Evolutionary conservation across 495 filamentous ascomycete species (phyloP).

Genomic region (Neurospora cerealis): DNA sequence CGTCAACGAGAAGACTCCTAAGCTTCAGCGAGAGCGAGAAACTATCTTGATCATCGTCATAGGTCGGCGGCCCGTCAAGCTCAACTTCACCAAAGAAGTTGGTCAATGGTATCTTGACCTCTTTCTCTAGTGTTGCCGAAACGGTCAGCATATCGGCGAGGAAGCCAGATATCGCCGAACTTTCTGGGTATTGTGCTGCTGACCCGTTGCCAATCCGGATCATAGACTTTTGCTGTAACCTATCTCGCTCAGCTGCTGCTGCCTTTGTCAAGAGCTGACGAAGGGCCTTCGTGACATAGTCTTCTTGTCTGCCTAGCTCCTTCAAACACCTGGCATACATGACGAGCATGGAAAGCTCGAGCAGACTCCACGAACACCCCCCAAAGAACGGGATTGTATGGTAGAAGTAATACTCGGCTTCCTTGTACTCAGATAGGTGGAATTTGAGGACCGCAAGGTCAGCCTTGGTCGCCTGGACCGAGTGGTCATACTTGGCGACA

Average conservation of each 20-base stretch:
- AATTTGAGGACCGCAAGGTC: constrained; percentile 83
- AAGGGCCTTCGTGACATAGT: constrained; percentile 65
- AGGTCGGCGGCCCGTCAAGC: constrained; percentile 58
- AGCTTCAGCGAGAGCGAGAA: constrained; percentile 64
- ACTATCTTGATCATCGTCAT: constrained; percentile 64
- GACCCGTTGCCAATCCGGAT: constrained; percentile 13
- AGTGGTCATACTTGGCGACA: constrained; percentile 64
- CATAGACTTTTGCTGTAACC: constrained; percentile 28
- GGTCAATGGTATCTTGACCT: constrained; percentile 54
- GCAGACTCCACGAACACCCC: constrained; percentile 63
- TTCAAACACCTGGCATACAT: constrained; percentile 81
- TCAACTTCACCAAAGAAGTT: constrained; percentile 64
- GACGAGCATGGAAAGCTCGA: constrained; percentile 74
- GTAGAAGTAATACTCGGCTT: constrained; percentile 71
- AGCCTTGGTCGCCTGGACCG: constrained; percentile 64
- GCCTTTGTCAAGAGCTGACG: constrained; percentile 69
- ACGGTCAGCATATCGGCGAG: constrained; percentile 54
- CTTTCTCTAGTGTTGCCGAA: constrained; percentile 53
- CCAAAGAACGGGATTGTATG: constrained; percentile 76
- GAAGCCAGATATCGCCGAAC: constrained; percentile 47
- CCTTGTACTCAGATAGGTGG: constrained; percentile 57
- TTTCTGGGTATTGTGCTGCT: constrained; percentile 36
- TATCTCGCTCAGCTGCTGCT: constrained; percentile 44
- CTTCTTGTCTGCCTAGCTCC: constrained; percentile 61
- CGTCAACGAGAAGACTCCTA: constrained; percentile 60